Percentiles rank a stretch among this genome's conserved stretches.
These are phyloP conservation scores for Myrica gale DNA, from an alignment of 306 rosid species.

Conservation along the genomic window DNA sequence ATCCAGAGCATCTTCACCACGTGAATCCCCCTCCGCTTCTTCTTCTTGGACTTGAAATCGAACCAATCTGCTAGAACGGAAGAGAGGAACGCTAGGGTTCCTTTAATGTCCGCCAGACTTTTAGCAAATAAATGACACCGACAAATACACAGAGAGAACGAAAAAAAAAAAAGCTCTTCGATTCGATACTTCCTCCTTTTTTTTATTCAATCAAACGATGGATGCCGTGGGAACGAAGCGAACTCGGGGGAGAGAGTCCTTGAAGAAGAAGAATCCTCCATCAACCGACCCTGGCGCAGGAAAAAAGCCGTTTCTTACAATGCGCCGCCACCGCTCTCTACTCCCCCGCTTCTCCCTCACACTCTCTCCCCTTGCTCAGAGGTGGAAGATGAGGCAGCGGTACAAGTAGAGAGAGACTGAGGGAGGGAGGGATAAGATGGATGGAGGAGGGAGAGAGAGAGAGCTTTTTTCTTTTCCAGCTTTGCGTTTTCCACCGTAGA, in stretches of 20 bases:
- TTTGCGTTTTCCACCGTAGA: slow-evolving; percentile 52
- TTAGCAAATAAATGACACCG: background rate
- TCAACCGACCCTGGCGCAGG: slow-evolving; percentile 25
- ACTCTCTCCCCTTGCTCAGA: slow-evolving; percentile 8
- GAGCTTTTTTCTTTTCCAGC: slow-evolving; percentile 33
- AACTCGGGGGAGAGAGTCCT: slow-evolving; percentile 20
- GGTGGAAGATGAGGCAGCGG: slow-evolving; percentile 19
- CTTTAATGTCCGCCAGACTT: slow-evolving; percentile 43
- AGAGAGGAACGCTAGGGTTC: slow-evolving; percentile 40
- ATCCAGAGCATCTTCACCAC: slow-evolving; percentile 51
- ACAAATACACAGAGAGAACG: too few relatives aligned
- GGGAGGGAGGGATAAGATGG: background rate
- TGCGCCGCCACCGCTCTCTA: slow-evolving; percentile 31
- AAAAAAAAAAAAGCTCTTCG: slow-evolving; percentile 4
- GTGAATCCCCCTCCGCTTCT: slow-evolving; percentile 22
- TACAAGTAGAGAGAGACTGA: slow-evolving; percentile 19
- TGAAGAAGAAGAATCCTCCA: slow-evolving; percentile 30
- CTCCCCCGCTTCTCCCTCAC: slow-evolving; percentile 21
- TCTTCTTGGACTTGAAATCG: slow-evolving; percentile 33
- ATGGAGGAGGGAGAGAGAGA: background rate
- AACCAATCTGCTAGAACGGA: slow-evolving; percentile 31
- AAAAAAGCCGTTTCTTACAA: slow-evolving; percentile 16
- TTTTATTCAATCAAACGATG: slow-evolving; percentile 19
- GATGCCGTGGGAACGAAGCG: slow-evolving; percentile 52
- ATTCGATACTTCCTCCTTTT: slow-evolving; percentile 11